phyloP scores from a whole-genome alignment of 768 basidiomycete species.

The Podaxis sp. region DNA sequence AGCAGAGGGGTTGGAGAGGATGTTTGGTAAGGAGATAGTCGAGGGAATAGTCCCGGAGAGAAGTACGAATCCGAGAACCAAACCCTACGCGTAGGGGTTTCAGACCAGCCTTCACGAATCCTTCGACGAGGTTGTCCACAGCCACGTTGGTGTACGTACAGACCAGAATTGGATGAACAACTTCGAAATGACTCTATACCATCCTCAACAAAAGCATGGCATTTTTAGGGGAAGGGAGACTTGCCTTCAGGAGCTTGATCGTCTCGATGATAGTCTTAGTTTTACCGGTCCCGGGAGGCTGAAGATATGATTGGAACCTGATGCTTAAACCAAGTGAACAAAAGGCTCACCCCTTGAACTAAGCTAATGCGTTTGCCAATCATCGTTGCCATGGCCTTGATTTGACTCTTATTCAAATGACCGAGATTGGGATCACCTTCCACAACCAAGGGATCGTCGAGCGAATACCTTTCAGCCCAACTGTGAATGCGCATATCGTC shows the following conservation, averaged over 20 bases:
- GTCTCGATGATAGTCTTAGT: conserved; percentile 90
- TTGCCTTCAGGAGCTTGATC: conserved; percentile 73
- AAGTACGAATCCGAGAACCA: conserved; percentile 53
- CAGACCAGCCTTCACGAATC: conserved; percentile 57
- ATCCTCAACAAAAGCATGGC: neutral
- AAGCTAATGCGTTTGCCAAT: conserved; percentile 75
- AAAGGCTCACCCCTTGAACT: conserved; percentile 75
- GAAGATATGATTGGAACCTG: conserved; percentile 10
- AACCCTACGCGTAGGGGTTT: conserved; percentile 78
- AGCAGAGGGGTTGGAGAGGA: conserved; percentile 44
- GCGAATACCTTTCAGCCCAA: conserved; percentile 74
- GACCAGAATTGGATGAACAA: conserved; percentile 83
- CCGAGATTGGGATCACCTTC: conserved; percentile 75
- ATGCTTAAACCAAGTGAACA: neutral
- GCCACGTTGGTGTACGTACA: conserved; percentile 94
- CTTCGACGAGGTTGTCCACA: conserved; percentile 87
- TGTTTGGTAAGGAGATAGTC: conserved; percentile 65
- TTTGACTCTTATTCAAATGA: conserved; percentile 73
- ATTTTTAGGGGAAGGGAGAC: neutral
- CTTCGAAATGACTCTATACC: conserved; percentile 69
- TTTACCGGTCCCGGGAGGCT: conserved; percentile 94
- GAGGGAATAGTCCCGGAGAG: conserved; percentile 56
- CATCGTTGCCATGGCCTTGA: conserved; percentile 83
- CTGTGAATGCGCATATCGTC: conserved; percentile 76
- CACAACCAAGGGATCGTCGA: conserved; percentile 54